Percentiles rank a stretch among this genome's conserved stretches.
Evolutionary conservation across 495 filamentous ascomycete genomes (phyloP).

Genomic region (Neurospora sp.): DNA sequence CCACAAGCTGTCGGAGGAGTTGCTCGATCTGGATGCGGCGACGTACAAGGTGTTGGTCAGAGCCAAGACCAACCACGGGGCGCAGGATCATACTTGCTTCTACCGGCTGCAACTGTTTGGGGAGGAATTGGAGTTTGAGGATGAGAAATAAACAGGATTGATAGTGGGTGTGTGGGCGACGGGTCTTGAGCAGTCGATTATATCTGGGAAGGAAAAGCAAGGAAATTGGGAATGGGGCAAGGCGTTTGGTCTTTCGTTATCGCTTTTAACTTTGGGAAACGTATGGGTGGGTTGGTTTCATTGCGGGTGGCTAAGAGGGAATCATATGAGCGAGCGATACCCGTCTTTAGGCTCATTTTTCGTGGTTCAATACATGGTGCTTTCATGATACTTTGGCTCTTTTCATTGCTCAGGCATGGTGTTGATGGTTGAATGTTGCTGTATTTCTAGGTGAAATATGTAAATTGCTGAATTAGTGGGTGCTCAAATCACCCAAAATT

Average conservation of each 20-base stretch:
- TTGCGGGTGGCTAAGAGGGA: neutral
- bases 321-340: neutral
- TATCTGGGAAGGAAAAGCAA: neutral
- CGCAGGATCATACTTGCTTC: conserved; percentile 47
- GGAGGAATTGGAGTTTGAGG: conserved; percentile 10
- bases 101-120: conserved; percentile 51
- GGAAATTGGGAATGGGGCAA: neutral
- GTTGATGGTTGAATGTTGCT: neutral
- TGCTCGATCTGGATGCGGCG: conserved; percentile 22
- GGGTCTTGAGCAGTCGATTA: neutral
- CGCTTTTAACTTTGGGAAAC: neutral
- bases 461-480: neutral
- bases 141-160: neutral
- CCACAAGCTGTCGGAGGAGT: conserved; percentile 34
- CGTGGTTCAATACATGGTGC: neutral
- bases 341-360: neutral
- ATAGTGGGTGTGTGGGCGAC: neutral
- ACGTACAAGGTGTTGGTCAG: conserved; percentile 39
- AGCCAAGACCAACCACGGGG: conserved; percentile 44
- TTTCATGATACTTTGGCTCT: neutral
- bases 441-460: neutral
- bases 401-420: neutral
- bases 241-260: neutral
- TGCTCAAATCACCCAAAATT: neutral
- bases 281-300: neutral